Evolutionary conservation across 2,329 filamentous ascomycete genomes (phyloP).

Genomic region (Phialocephala subalpina): DNA sequence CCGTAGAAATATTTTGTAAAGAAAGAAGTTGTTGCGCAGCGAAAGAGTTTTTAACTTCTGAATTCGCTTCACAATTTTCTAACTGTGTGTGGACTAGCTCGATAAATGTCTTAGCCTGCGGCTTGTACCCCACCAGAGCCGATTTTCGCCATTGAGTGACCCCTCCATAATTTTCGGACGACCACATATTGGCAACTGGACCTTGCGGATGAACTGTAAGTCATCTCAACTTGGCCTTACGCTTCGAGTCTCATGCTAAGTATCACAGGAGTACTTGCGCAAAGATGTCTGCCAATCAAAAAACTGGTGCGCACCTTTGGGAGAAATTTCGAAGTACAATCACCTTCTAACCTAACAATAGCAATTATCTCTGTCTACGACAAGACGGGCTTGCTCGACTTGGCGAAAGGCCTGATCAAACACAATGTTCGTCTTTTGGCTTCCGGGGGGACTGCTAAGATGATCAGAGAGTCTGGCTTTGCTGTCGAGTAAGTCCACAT

Average conservation of each 20-base stretch:
- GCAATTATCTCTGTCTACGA: constrained; percentile 98
- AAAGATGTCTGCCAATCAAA: constrained; percentile 34
- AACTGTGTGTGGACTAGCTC: not conserved
- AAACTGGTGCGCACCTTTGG: constrained; percentile 34
- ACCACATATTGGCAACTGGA: not conserved
- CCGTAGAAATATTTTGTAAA: constrained; percentile 19
- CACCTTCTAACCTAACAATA: constrained; percentile 34
- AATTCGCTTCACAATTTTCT: no score
- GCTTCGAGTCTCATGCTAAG: not conserved
- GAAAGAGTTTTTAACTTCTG: constrained; percentile 2
- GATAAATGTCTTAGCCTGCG: not conserved
- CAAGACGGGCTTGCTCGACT: constrained; percentile 94
- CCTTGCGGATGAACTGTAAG: not conserved
- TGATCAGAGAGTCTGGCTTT: constrained; percentile 97
- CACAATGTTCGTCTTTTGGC: constrained; percentile 92
- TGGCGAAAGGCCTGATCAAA: constrained; percentile 89
- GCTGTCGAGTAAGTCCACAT: constrained; percentile 80
- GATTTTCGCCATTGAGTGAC: not conserved
- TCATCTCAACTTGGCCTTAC: not conserved
- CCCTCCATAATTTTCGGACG: constrained; percentile 2
- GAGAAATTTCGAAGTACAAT: not conserved
- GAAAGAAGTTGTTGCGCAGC: constrained; percentile 1
- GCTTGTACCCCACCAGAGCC: not conserved
- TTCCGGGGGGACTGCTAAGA: constrained; percentile 92
- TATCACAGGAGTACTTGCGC: not conserved